Conservation (phyloP, 192 early-diverging fungal genomes). For the Backusella morwellensis region DNA sequence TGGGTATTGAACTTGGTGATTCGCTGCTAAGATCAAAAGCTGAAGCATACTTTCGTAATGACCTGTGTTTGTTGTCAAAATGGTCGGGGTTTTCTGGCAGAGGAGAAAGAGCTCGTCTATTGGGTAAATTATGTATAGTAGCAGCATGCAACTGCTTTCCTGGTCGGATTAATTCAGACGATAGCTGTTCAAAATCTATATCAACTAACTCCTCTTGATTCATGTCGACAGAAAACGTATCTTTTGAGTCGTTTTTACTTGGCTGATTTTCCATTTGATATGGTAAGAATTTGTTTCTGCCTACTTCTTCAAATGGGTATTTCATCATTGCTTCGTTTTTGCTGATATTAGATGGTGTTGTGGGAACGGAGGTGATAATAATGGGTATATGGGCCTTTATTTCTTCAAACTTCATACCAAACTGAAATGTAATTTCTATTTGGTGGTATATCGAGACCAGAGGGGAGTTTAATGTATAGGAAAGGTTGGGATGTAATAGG, state of each 20-base stretch:
- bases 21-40: slow-evolving; percentile 22
- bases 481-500: slow-evolving; percentile 14
- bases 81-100: not conserved
- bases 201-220: not conserved
- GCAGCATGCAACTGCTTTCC: not conserved
- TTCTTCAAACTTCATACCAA: slow-evolving; percentile 27
- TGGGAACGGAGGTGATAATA: slow-evolving; percentile 23
- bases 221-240: not conserved
- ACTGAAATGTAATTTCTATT: slow-evolving; percentile 25
- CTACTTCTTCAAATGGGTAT: slow-evolving; percentile 11
- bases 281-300: not conserved
- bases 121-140: not conserved
- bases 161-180: not conserved
- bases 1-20: not conserved
- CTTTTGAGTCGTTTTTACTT: not conserved
- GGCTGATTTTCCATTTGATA: not conserved
- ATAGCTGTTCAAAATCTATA: not conserved
- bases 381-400: slow-evolving; percentile 31
- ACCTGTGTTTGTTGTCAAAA: not conserved
- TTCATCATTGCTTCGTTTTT: not conserved
- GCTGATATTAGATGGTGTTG: not conserved
- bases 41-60: slow-evolving; percentile 22
- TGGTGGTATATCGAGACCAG: slow-evolving; percentile 31
- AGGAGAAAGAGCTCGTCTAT: not conserved
- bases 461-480: slow-evolving; percentile 23